Base-by-base conservation (phyloP, 1,139 yeast species). In the Sugiyamaella xylanicola region DNA sequence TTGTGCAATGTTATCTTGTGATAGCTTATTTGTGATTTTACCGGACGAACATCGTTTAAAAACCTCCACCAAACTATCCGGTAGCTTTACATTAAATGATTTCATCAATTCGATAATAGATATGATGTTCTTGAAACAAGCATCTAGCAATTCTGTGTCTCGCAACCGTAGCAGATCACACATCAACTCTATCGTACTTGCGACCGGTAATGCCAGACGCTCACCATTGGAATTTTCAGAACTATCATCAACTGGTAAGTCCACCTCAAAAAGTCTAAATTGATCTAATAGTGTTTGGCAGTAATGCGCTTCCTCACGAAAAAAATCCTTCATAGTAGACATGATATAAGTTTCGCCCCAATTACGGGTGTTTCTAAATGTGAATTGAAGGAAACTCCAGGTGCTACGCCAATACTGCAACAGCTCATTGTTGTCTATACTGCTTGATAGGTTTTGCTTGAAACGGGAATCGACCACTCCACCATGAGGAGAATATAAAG, bases 291-390 rank as follows among this genome's bases (percentile, higher is more conserved):
- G 72, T 1, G 78, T 72, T 61, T 85, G 85, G 62, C 96, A 86
- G 50, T 88, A 77, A 62, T 92, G 97, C 53, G 91, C 76, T 0
- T 90, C 85, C 68, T 91, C 97, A 68, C 96, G 82, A 16, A 97
- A 88, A 63, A 90, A 91, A 59, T 88, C 95, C 50, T 86, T 78
- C 67, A 89, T 75, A 51, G 80, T 80, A 0, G 78, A 77, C 36
- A 82, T 76, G 48, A 80, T 82, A 65, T 84, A 85, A 40, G 75
- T 72, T 3, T 61, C 61, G 0, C 95, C 90, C 98, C 98, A 92
- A 5, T 70, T 69, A 20, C 87, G 75, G 0, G 96, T 88, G 55
- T 82, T 79, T 44, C 77, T 75, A 63, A 87, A 91, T 2, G 89
- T 80, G 78, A 85, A 79, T 47, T 82, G 81, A 60, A 92, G 72